These are phyloP conservation scores for Solanum hybrid DNA, from an alignment of 305 asterid species.

Conservation along the genomic window DNA sequence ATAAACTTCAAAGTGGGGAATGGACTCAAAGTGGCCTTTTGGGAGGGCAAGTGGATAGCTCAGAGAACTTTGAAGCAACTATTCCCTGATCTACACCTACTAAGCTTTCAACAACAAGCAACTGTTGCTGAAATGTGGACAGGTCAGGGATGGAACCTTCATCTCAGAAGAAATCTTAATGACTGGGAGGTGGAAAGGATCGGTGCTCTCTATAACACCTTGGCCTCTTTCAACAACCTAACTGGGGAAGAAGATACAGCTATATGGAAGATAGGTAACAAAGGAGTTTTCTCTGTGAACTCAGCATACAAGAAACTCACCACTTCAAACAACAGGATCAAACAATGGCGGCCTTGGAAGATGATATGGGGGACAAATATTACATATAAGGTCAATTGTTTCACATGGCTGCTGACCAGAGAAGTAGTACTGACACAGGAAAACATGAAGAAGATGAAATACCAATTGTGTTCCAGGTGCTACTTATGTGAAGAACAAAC, in stretches of 20 bases:
- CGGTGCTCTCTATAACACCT: neutral
- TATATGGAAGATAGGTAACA: neutral
- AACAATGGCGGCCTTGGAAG: neutral
- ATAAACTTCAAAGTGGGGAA: neutral
- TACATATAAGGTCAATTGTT: neutral
- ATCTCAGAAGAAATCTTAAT: neutral
- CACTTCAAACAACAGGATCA: neutral
- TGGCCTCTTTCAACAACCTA: neutral
- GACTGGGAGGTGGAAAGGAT: neutral
- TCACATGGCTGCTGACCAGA: neutral
- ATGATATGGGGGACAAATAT: neutral
- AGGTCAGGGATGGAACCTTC: neutral
- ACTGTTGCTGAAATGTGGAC: neutral
- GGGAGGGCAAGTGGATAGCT: neutral
- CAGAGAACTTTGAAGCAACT: neutral
- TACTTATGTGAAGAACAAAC: neutral
- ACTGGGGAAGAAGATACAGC: neutral
- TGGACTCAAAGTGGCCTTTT: neutral
- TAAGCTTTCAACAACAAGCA: neutral
- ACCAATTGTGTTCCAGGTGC: neutral
- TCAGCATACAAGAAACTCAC: neutral
- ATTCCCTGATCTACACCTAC: neutral
- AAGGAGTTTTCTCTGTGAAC: neutral
- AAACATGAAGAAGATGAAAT: neutral
- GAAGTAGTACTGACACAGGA: neutral